Base-by-base conservation (phyloP, 169 alveolate genomes). In the Theileria parva region DNA sequence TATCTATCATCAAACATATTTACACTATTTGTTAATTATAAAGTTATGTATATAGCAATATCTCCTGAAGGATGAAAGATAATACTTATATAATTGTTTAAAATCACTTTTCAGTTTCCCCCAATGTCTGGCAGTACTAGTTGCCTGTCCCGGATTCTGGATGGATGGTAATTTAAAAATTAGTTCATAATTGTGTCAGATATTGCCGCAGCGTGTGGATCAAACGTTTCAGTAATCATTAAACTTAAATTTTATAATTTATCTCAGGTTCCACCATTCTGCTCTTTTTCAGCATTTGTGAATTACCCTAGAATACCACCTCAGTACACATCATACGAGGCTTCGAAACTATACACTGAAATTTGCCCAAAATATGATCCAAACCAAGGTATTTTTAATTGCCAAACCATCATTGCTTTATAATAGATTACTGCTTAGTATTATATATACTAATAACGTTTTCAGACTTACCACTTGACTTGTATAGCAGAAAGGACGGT, bases 111-210 rank as follows among this genome's bases (percentile, higher is more conserved):
- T 79, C 60, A 64, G 96, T 77, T 93, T 92, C 44, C 93, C 93
- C 15, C 96, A 93, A 66, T 93, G 96, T 60, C 27, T 93, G 48
- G 95, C 95, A 27, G 84, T 94, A 21, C 89, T 93, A 17, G 89
- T 93, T 9, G 96, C 96, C 21, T 93, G 96, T 50, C 96, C 96
- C 1, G 96, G 96, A 8, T 93, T 93, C 60, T 93, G 96, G 96
- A 32, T 93, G 19, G 95, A 93, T 34, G 96, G 89, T 44, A 78
- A 76, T 39, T 81, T 53, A 44, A 69, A 13, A 28, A 4, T n/a
- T 19, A 11, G 55, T 17, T 9, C 27, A 34, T 19, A 39, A 39
- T n/a, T 25, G 4, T 30, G 19, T 6, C 32, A 74, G 79, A 74
- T 37, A 71, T 72, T 11, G 37, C 12, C 60, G 65, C 19, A 34